These are phyloP conservation scores for Alloteropsis angusta DNA, from an alignment of 202 grass and related monocot genomes.

Conservation along the genomic window DNA sequence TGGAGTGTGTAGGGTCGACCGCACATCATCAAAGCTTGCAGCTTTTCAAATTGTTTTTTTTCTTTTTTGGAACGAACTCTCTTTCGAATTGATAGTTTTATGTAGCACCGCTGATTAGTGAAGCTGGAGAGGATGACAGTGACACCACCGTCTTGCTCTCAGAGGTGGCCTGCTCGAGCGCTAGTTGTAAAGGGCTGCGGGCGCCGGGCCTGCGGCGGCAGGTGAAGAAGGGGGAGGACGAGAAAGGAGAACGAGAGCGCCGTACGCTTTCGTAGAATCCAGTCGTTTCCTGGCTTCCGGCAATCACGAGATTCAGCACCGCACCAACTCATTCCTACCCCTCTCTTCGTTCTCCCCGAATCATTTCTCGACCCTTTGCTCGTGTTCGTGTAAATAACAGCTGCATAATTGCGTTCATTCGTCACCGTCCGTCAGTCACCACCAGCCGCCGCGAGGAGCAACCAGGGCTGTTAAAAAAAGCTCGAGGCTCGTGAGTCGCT, in stretches of 20 bases:
- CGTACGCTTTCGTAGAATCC: constrained; percentile 1
- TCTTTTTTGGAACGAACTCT: too few species aligned
- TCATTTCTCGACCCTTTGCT: not conserved
- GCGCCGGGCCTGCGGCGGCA: not conserved
- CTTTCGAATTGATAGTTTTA: not conserved
- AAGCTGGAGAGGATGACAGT: not conserved
- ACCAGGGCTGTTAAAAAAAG: too few species aligned
- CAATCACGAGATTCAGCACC: constrained; percentile 23
- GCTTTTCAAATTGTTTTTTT: not conserved
- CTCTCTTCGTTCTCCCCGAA: not conserved
- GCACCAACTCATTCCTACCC: not conserved
- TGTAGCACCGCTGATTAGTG: not conserved
- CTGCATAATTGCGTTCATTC: too few species aligned
- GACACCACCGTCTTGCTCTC: not conserved
- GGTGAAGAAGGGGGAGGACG: not conserved
- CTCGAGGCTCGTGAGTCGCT: too few species aligned
- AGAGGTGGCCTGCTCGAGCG: not conserved
- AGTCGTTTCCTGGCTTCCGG: not conserved
- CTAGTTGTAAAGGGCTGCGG: constrained; percentile 1
- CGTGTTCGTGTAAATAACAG: too few species aligned
- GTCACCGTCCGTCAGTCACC: too few species aligned
- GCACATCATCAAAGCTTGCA: not conserved
- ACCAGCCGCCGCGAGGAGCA: too few species aligned
- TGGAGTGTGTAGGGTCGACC: not conserved
- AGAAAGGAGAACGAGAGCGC: not conserved